phyloP scores from a whole-genome alignment of 495 filamentous ascomycete genomes.

The Podospora pseudoanserina region DNA sequence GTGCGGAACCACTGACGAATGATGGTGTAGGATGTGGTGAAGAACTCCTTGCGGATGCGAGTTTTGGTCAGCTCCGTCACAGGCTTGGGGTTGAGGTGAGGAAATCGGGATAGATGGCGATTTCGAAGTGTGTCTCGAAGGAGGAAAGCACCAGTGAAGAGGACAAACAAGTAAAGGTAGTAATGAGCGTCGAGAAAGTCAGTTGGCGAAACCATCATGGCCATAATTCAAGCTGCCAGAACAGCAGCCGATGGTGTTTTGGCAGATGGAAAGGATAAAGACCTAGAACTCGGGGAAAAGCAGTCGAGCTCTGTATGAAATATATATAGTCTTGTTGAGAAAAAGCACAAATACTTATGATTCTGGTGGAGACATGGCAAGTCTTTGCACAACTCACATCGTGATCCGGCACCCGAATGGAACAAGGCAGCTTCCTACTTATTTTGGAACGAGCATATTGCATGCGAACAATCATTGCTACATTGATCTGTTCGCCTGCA shows the following conservation, averaged over 20 bases:
- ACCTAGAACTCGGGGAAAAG: not conserved
- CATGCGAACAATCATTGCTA: not conserved
- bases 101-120: not conserved
- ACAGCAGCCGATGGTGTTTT: not conserved
- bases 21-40: slow-evolving; percentile 10
- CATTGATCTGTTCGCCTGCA: not conserved
- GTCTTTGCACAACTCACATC: not conserved
- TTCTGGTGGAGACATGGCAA: not conserved
- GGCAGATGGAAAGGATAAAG: not conserved
- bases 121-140: not conserved
- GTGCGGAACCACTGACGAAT: slow-evolving; percentile 16
- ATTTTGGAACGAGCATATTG: not conserved
- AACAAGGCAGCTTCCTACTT: not conserved
- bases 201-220: not conserved
- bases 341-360: not conserved
- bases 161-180: not conserved
- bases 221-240: not conserved
- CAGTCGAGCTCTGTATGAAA: not conserved
- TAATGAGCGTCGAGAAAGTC: not conserved
- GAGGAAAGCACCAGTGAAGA: not conserved
- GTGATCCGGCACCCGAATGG: not conserved
- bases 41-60: slow-evolving; percentile 19
- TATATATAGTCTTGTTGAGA: not conserved
- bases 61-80: slow-evolving; percentile 10
- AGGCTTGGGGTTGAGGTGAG: slow-evolving; percentile 20